Evolutionary conservation across 2,329 filamentous ascomycete species (phyloP), one percentile per base, ranked within the genome.

Genomic region (Neurospora crassa): DNA sequence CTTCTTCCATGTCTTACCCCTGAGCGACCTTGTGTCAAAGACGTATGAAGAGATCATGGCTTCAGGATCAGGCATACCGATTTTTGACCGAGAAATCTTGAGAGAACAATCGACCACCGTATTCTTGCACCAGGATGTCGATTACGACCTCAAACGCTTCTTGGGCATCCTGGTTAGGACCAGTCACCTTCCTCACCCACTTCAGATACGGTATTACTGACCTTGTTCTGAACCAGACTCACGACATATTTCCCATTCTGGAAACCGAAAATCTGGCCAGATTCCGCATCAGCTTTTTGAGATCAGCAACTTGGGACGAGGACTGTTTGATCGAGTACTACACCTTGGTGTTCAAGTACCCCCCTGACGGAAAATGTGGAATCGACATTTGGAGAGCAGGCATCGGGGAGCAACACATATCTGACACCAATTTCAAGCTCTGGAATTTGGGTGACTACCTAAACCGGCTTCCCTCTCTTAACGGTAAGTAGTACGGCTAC

Each of bases 361-460:
- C 41, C 8, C 37, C 67, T 6, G 69, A 72, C 53, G 75, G 74
- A 5, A 42, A 4, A 6, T 74, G 72, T 67, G 63, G 42, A 4
- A 20, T 76, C 34, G 72, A 75, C 47, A 67, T 76, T 16, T 76
- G 75, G 75, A 68, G 75, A 47, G 71, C 71, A n/a, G 73, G 74
- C 3, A 72, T 67, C 3, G 73, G 70, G 5, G 43, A 47, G 2
- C 70, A 72, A 5, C 68, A 71, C 43, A 29, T 71, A 11, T 69
- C 71, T 20, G 68, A 29, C 6, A 72, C 53, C 12, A 45, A 69
- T 5, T 70, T 59, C 29, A 70, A 69, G 40, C 43, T 75, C 2
- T 72, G 73, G 74, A 70, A 74, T 14, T 40, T 76, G 43, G 75
- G 75, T 29, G 71, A 74, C 67, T 76, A 74, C 63, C 70, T 76